Base-by-base conservation (phyloP, 345 rosid species). In the Populus euphratica region DNA sequence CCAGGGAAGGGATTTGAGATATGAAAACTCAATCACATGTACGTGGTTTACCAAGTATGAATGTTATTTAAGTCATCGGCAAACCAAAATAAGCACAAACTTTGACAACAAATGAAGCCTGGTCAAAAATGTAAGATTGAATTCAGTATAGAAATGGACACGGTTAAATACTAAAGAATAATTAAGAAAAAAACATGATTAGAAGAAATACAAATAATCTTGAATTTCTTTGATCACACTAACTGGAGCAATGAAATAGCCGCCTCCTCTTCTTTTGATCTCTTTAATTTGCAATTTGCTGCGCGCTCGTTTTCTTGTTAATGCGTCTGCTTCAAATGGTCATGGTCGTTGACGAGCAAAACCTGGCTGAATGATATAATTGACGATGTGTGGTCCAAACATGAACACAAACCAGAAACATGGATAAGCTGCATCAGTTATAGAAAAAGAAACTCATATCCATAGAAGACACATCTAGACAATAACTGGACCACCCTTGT, bases 311-410 rank as follows among this genome's bases (percentile, higher is more conserved):
- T 65, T 81, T 50, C 73, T 59, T 59, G 41, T 21, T 38, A 2
- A 62, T 39, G 38, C 77, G 56, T 73, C 80, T 78, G 76, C 86
- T 82, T 86, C 76, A 70, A 56, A 41, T 72, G 73, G 52, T 83
- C 70, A 17, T 39, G 89, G 86, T 74, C 78, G 89, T 74, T 88
- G 92, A 64, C 96, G 94, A 81, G 97, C 86, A 75, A 94, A 91
- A 68, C 98, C 98, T 6, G 97, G 98, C 98, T 94, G 93, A 76
- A 80, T 67, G 44, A 78, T 64, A 79, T 43, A 76, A 84, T 82
- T 70, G 36, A 36, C 41, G 35, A 80, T n/a, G 70, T 72, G 66
- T 12, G 77, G 79, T 54, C 70, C 64, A 74, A 74, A 77, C 25
- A 75, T 69, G 70, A 81, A 82, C 73, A 81, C 72, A 71, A 88